Evolutionary conservation across 192 early-diverging fungal species (phyloP).

Genomic region (Entrophospora sp.): DNA sequence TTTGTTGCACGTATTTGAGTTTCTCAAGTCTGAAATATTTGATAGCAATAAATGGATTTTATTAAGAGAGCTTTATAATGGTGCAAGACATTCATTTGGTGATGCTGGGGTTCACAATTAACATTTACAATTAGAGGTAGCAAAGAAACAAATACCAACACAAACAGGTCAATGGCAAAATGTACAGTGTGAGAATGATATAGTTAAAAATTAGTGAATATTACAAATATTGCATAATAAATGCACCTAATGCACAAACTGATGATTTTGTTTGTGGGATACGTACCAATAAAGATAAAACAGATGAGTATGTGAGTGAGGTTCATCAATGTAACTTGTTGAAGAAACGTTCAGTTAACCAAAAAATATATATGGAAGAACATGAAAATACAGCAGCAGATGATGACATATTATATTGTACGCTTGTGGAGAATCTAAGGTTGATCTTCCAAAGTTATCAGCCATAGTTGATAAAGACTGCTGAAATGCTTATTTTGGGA

Average conservation of each 20-base stretch:
- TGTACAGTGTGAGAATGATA: background rate
- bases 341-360: background rate
- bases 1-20: slow-evolving; percentile 24
- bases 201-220: background rate
- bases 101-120: background rate
- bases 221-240: background rate
- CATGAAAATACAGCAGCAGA: slow-evolving; percentile 19
- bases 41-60: background rate
- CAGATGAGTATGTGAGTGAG: background rate
- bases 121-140: background rate
- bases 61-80: background rate
- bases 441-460: slow-evolving; percentile 22
- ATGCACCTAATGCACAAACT: background rate
- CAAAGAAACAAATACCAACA: background rate
- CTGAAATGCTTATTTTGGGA: slow-evolving; percentile 24
- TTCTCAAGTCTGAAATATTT: slow-evolving; percentile 20
- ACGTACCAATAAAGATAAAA: background rate
- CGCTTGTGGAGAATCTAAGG: slow-evolving; percentile 10
- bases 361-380: slow-evolving; percentile 15
- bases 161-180: background rate
- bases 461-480: slow-evolving; percentile 25
- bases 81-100: background rate
- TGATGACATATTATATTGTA: slow-evolving; percentile 24
- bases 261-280: background rate
- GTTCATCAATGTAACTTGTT: slow-evolving; percentile 27